Evolutionary conservation across 768 basidiomycete species (phyloP).

Genomic region (Phanerodontia chrysosporium): DNA sequence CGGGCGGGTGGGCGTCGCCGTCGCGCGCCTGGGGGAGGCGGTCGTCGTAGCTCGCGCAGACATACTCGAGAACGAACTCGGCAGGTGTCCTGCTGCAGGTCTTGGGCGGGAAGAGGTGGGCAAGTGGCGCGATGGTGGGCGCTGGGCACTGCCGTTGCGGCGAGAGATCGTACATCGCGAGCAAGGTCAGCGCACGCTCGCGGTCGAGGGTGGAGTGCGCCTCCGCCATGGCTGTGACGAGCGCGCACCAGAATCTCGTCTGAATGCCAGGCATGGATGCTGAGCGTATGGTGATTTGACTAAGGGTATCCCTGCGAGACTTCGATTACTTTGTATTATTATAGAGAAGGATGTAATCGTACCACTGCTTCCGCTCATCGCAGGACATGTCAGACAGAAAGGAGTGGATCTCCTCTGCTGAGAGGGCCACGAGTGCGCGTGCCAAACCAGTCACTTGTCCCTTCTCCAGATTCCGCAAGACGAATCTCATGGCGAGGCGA

Average conservation of each 20-base stretch:
- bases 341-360: background rate
- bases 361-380: background rate
- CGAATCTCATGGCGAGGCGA: background rate
- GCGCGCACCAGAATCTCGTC: background rate
- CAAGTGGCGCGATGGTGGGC: too few species aligned
- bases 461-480: background rate
- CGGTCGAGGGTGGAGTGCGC: background rate
- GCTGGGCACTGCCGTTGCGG: too few species aligned
- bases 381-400: background rate
- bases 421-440: background rate
- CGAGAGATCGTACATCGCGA: background rate
- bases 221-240: background rate
- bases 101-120: background rate
- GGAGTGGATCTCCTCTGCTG: background rate
- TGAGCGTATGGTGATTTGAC: background rate
- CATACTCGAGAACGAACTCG: background rate
- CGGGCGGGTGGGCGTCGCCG: background rate
- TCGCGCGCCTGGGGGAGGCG: background rate
- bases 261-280: background rate
- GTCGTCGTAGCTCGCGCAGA: background rate
- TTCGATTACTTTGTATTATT: background rate
- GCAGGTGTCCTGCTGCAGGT: background rate
- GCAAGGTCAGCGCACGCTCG: background rate
- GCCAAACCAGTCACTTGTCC: background rate
- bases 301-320: background rate